phyloP scores from a whole-genome alignment of 495 filamentous ascomycete genomes.

The Lophiostoma macrostomum region DNA sequence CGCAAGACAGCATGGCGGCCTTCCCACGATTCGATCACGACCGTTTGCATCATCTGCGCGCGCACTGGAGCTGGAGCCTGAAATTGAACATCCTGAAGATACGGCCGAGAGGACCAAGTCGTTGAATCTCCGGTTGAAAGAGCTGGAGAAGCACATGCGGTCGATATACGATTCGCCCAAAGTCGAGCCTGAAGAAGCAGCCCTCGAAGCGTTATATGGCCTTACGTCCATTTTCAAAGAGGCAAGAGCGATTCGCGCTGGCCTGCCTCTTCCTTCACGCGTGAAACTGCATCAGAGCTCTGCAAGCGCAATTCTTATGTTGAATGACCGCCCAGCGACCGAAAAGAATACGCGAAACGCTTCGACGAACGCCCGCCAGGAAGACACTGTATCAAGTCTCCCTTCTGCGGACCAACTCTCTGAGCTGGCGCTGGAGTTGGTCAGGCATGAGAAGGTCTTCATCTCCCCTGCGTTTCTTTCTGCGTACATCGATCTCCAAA shows the following conservation, averaged over 20 bases:
- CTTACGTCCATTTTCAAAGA: slow-evolving; percentile 20
- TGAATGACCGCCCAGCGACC: slow-evolving; percentile 32
- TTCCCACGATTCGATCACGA: slow-evolving; percentile 9
- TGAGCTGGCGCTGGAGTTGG: slow-evolving; percentile 56
- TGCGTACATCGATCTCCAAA: slow-evolving; percentile 68
- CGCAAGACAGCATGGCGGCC: slow-evolving; percentile 1
- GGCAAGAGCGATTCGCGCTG: slow-evolving; percentile 14
- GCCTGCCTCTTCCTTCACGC: slow-evolving; percentile 2
- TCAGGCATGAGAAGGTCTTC: slow-evolving; percentile 75
- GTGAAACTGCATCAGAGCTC: slow-evolving; percentile 26
- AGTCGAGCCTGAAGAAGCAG: slow-evolving; percentile 22
- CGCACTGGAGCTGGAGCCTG: slow-evolving; percentile 7
- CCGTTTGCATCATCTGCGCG: background rate
- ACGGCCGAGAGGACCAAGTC: background rate
- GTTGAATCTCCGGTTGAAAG: slow-evolving; percentile 1
- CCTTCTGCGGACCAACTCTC: slow-evolving; percentile 45
- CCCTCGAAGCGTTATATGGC: slow-evolving; percentile 12
- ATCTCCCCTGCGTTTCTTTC: slow-evolving; percentile 70
- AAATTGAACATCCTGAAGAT: background rate
- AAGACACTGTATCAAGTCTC: too few species aligned
- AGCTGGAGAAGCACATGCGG: slow-evolving; percentile 20
- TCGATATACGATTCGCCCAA: slow-evolving; percentile 17
- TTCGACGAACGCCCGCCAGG: background rate
- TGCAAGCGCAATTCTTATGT: slow-evolving; percentile 39
- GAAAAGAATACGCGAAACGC: too few species aligned